Evolutionary conservation across 441 rosid genomes (phyloP).

Genomic region (Pelargonium myrrhifolium): DNA sequence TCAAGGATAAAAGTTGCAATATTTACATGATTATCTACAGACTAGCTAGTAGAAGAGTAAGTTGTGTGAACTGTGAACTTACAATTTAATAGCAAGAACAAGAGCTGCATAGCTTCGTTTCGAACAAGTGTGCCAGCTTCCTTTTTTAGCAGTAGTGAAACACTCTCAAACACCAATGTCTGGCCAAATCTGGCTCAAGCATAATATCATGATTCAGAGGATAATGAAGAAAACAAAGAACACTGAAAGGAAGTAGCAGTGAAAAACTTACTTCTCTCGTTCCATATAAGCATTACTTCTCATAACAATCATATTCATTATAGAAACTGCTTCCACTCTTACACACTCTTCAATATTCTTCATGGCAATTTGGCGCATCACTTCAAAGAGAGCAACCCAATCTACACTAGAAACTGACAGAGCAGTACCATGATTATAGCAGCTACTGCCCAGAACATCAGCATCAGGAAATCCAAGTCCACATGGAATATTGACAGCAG

Average conservation of each 20-base stretch:
- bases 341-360: constrained; percentile 43
- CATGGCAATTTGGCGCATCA: constrained; percentile 43
- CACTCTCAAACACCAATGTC: constrained; percentile 38
- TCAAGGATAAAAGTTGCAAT: background rate
- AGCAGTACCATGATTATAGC: constrained; percentile 22
- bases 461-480: constrained; percentile 23
- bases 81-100: constrained; percentile 72
- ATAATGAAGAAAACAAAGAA: background rate
- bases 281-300: constrained; percentile 47
- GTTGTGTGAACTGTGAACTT: constrained; percentile 25
- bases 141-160: constrained; percentile 48
- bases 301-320: constrained; percentile 70
- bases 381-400: constrained; percentile 53
- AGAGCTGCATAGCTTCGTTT: constrained; percentile 57
- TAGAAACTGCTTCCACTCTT: constrained; percentile 60
- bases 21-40: background rate
- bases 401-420: constrained; percentile 35
- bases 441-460: constrained; percentile 24
- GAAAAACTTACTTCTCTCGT: constrained; percentile 58
- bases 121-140: constrained; percentile 51
- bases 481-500: constrained; percentile 15
- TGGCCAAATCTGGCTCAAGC: constrained; percentile 45
- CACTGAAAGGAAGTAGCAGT: background rate
- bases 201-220: constrained; percentile 14
- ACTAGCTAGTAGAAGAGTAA: background rate